These are phyloP conservation scores for Thalassiosira hispida DNA, from an alignment of 352 stramenopile genomes.

Conservation along the genomic window DNA sequence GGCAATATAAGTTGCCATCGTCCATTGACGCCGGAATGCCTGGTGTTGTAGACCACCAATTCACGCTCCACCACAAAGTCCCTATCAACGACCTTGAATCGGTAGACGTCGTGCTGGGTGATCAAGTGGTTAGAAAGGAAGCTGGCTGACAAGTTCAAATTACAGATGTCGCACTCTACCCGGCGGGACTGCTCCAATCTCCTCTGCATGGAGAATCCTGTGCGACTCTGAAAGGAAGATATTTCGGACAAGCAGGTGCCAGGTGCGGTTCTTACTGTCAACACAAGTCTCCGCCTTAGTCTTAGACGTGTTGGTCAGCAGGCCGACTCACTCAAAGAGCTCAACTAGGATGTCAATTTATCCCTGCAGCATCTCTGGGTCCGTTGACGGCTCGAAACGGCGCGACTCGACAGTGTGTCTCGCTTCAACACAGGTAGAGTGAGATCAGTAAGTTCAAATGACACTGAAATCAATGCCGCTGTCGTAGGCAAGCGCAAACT, in stretches of 20 bases:
- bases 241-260: too few species aligned
- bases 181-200: not conserved
- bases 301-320: constrained; percentile 12
- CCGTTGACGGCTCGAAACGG: too few species aligned
- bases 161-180: not conserved
- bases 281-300: constrained; percentile 13
- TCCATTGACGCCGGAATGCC: not conserved
- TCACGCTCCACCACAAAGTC: not conserved
- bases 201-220: not conserved
- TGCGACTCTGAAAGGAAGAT: too few species aligned
- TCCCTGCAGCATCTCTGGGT: constrained; percentile 2
- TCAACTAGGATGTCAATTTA: constrained; percentile 2
- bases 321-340: constrained; percentile 19
- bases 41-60: not conserved
- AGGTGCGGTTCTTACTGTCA: constrained; percentile 4
- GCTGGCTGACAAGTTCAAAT: not conserved
- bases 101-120: not conserved
- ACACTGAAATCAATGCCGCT: too few species aligned
- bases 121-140: not conserved
- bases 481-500: too few species aligned
- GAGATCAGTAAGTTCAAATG: too few species aligned
- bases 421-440: too few species aligned
- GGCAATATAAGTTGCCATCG: not conserved
- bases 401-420: too few species aligned
- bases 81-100: too few species aligned